Evolutionary conservation across 805 yeast genomes (phyloP).

Genomic region (Blastobotrys attinorum): DNA sequence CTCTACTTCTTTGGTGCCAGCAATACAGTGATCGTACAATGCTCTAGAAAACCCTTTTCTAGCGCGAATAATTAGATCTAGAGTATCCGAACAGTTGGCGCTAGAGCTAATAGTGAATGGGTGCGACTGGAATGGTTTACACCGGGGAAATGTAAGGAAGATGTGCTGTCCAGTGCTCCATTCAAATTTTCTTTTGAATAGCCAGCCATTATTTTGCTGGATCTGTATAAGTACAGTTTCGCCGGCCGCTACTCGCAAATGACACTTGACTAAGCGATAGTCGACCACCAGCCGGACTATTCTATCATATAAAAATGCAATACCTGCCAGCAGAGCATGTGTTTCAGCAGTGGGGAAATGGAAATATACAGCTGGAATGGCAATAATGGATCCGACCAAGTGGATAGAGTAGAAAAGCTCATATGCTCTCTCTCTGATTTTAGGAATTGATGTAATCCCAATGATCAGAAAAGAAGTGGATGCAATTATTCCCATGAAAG

Average conservation of each 20-base stretch:
- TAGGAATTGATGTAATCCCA: constrained; percentile 14
- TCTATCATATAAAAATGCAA: constrained; percentile 18
- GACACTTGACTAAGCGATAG: constrained; percentile 15
- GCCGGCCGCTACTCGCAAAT: constrained; percentile 12
- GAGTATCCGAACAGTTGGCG: constrained; percentile 8
- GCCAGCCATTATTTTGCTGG: not conserved
- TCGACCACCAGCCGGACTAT: constrained; percentile 11
- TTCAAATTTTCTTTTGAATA: constrained; percentile 3
- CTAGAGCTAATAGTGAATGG: constrained; percentile 22
- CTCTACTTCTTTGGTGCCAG: constrained; percentile 2
- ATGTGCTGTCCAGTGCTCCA: constrained; percentile 22
- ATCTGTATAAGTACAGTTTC: constrained; percentile 16
- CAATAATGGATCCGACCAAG: constrained; percentile 12
- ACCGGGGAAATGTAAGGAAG: constrained; percentile 17
- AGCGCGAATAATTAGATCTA: constrained; percentile 26
- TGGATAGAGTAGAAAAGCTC: constrained; percentile 19
- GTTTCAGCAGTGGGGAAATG: constrained; percentile 19
- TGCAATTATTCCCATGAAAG: constrained; percentile 18
- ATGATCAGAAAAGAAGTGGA: constrained; percentile 14
- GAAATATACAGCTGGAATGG: constrained; percentile 16
- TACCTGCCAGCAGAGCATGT: constrained; percentile 17
- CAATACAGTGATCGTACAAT: constrained; percentile 10
- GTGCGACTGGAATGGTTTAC: constrained; percentile 17
- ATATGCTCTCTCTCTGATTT: constrained; percentile 11
- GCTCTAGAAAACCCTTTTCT: constrained; percentile 24